These are phyloP conservation scores for Xylaria sp. DNA, from an alignment of 2,329 filamentous ascomycete species.

Conservation along the genomic window DNA sequence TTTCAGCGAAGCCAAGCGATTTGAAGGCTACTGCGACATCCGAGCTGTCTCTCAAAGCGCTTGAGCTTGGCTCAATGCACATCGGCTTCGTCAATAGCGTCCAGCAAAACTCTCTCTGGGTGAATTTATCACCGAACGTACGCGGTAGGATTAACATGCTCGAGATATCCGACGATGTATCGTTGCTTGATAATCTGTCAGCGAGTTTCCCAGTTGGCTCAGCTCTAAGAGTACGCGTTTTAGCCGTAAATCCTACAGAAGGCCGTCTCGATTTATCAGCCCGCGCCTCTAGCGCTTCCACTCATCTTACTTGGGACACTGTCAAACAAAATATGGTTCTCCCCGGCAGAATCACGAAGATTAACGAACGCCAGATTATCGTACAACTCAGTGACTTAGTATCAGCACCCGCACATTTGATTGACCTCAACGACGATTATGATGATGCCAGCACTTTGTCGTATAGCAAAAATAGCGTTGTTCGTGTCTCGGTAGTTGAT, in stretches of 20 bases:
- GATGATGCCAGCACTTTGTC: slow-evolving; percentile 75
- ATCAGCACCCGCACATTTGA: slow-evolving; percentile 78
- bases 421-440: slow-evolving; percentile 87
- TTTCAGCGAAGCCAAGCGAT: slow-evolving; percentile 79
- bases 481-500: slow-evolving; percentile 83
- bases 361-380: slow-evolving; percentile 81
- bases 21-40: slow-evolving; percentile 52
- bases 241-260: slow-evolving; percentile 72
- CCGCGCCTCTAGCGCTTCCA: slow-evolving; percentile 63
- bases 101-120: slow-evolving; percentile 80
- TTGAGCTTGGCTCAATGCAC: slow-evolving; percentile 73
- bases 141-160: slow-evolving; percentile 82
- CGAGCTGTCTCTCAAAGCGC: slow-evolving; percentile 71
- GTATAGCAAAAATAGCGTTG: slow-evolving; percentile 82
- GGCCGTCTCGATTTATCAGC: slow-evolving; percentile 85
- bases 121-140: slow-evolving; percentile 86
- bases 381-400: slow-evolving; percentile 84
- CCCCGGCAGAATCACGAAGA: slow-evolving; percentile 82
- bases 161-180: slow-evolving; percentile 86
- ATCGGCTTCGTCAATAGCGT: slow-evolving; percentile 93
- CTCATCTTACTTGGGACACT: slow-evolving; percentile 69
- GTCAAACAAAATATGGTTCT: slow-evolving; percentile 81
- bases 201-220: slow-evolving; percentile 89
- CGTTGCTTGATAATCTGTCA: slow-evolving; percentile 74
- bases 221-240: slow-evolving; percentile 80